Evolutionary conservation across 2,329 filamentous ascomycete species (phyloP).

Genomic region (Apiospora rasikravindrae): DNA sequence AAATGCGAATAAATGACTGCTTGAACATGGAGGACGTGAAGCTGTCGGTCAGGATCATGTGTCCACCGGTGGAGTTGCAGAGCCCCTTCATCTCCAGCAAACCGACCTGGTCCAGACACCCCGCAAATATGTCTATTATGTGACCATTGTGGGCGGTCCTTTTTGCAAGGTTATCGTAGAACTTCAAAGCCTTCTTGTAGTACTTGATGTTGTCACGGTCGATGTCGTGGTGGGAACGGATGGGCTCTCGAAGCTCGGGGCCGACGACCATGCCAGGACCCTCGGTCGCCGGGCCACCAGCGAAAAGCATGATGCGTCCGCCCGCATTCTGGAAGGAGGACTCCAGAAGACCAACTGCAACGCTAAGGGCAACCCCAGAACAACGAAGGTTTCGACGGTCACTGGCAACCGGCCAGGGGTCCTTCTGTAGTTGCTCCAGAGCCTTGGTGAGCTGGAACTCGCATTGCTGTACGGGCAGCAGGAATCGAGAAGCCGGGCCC

Average conservation of each 20-base stretch:
- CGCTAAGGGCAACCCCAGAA: conserved; percentile 94
- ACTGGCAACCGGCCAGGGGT: conserved; percentile 95
- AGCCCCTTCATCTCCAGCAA: conserved; percentile 98
- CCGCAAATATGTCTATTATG: conserved; percentile 96
- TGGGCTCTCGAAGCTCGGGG: conserved; percentile 92
- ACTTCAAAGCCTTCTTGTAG: conserved; percentile 96
- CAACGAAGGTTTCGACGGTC: conserved; percentile 90
- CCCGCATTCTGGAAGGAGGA: conserved; percentile 95
- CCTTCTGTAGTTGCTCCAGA: conserved; percentile 92
- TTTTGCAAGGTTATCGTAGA: conserved; percentile 94
- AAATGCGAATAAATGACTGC: conserved; percentile 95
- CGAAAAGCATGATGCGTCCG: conserved; percentile 95
- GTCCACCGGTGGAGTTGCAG: conserved; percentile 92
- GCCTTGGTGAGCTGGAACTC: conserved; percentile 98
- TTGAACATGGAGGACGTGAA: conserved; percentile 99
- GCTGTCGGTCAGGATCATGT: conserved; percentile 98
- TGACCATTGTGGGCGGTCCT: conserved; percentile 95
- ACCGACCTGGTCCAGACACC: conserved; percentile 96
- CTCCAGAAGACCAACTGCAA: conserved; percentile 90
- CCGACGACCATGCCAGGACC: conserved; percentile 97
- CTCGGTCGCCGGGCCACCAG: conserved; percentile 92
- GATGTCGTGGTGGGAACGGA: conserved; percentile 98
- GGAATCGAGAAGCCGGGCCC: conserved; percentile 85
- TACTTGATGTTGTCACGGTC: conserved; percentile 99
- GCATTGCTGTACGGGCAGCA: conserved; percentile 92